Evolutionary conservation across 148 eudicot species (phyloP).

Genomic region (Persicaria maculosa): DNA sequence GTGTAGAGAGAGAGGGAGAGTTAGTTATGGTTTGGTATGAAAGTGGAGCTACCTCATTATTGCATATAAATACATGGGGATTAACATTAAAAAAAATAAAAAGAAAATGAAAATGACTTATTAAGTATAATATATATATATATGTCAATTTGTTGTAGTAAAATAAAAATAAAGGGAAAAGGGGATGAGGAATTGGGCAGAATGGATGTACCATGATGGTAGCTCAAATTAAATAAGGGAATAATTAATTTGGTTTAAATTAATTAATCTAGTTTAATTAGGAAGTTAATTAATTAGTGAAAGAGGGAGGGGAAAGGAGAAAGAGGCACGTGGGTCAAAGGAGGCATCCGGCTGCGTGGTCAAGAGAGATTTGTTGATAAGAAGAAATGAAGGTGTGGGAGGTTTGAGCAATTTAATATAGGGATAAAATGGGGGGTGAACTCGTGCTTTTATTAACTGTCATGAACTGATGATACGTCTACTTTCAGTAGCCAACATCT

Average conservation of each 20-base stretch:
- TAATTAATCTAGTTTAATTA: not conserved
- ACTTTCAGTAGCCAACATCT: not conserved
- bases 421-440: not conserved
- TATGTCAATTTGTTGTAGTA: constrained; percentile 8
- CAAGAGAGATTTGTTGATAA: not conserved
- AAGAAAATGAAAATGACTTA: not conserved
- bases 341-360: constrained; percentile 8
- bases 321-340: constrained; percentile 11
- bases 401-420: not conserved
- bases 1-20: not conserved
- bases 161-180: not conserved
- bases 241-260: not conserved
- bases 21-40: not conserved
- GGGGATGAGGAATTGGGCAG: not conserved
- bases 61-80: constrained; percentile 6
- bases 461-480: not conserved
- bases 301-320: not conserved
- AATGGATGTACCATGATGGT: constrained; percentile 4
- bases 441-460: constrained; percentile 1
- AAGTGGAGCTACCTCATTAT: not conserved
- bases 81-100: not conserved
- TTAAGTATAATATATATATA: not conserved
- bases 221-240: not conserved
- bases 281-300: not conserved
- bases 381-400: too few relatives aligned